A percentile compares a stretch with the other conserved stretches of the same genome.
These are phyloP conservation scores for Macroventuria anomochaeta DNA, from an alignment of 2,329 filamentous ascomycete genomes.

Conservation along the genomic window DNA sequence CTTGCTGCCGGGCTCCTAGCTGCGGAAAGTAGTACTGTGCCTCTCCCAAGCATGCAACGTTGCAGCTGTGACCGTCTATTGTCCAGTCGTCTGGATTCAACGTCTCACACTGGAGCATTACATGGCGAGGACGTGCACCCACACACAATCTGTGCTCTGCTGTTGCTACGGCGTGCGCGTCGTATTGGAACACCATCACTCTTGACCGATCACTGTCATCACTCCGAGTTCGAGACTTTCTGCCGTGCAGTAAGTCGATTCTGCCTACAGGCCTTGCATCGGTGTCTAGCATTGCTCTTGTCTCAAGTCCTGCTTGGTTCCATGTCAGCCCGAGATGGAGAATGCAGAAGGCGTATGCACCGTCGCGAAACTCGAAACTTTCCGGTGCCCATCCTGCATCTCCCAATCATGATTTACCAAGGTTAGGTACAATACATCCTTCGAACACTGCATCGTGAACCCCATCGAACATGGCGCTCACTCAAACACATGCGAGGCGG, in stretches of 20 bases:
- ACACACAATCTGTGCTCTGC: constrained; percentile 2
- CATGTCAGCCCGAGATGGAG: constrained; percentile 1
- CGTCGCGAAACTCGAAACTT: background rate
- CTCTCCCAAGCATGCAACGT: constrained; percentile 1
- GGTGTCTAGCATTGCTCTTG: background rate
- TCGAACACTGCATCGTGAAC: background rate
- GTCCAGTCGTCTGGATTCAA: constrained; percentile 7
- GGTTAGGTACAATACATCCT: background rate
- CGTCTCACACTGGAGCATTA: background rate
- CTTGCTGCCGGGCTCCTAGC: constrained; percentile 5
- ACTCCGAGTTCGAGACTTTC: background rate
- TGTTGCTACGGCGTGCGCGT: constrained; percentile 1
- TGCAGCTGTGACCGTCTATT: constrained; percentile 7
- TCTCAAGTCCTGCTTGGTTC: constrained; percentile 1
- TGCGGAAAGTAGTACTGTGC: constrained; percentile 1
- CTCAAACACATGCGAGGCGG: background rate
- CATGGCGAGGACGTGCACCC: background rate
- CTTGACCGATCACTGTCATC: background rate
- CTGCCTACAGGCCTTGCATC: constrained; percentile 1
- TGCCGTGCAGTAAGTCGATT: background rate
- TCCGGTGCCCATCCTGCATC: background rate
- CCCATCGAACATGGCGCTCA: constrained; percentile 5
- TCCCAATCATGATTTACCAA: background rate
- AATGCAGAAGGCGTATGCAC: background rate
- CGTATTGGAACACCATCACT: constrained; percentile 1